Base-by-base conservation (phyloP, 495 filamentous ascomycete genomes). In the Penicillium manginii region DNA sequence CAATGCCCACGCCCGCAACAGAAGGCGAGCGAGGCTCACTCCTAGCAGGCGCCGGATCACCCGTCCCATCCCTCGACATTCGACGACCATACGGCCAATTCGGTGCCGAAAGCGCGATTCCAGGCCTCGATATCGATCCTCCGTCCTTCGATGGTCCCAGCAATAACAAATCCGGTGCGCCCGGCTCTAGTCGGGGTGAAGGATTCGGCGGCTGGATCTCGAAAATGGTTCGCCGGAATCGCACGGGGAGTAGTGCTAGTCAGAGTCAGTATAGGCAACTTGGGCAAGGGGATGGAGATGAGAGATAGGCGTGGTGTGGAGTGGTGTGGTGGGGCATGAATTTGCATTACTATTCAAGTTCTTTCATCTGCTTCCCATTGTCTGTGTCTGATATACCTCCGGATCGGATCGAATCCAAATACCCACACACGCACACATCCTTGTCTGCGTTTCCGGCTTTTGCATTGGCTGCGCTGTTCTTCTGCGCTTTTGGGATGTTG, bases 11-110 rank as follows among this genome's bases (percentile, higher is more conserved):
- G 1, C 88, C 88, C 10, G 76, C 82, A 17, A 86, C 86, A 11
- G 80, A 88, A 37, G 86, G 79, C 10, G 92, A 96, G 69, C 84
- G 85, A 9, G 90, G 88, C 15, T 91, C 90, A 29, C 26, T 29
- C 19, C 78, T 96, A 12, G 84, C 93, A 67, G 81, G 84, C 60
- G 76, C 76, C 39, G 78, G 82, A 21, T 96, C 93, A 10, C 92
- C 92, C 22, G 85, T 92, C 1, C 87, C 90, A 14, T 90, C 86
- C 0, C 83, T 94, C 52, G 88, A 93, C 68, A 83, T 92, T 26
- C 84, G 87, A 50, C 75, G 83, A 35, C 78, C 78, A 7, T 73
- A 73, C 61, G 76, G 71, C 26, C 75, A 78, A 48, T 72, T 81
- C 51, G 80, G 83, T 14, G 66, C 82, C 14, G 86, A 86, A 22